Base-by-base conservation (phyloP, 2,329 filamentous ascomycete genomes). In the Pseudocercospora musae region DNA sequence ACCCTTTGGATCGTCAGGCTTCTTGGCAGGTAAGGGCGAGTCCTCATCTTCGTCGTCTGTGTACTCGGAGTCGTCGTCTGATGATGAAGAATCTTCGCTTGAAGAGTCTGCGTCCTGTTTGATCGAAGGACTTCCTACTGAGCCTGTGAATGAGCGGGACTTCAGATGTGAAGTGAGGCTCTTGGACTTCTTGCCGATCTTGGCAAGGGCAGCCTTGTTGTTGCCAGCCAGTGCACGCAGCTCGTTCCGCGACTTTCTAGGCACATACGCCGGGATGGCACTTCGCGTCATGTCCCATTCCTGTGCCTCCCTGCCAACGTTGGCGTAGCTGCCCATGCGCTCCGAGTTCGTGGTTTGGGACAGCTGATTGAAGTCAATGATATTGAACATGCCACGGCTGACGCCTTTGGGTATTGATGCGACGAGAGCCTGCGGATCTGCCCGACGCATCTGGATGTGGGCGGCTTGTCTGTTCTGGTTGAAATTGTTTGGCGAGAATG, bases 21-120 rank as follows among this genome's bases (percentile, higher is more conserved):
- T 79, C 60, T 76, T 75, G 20, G 77, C 68, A 10, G 85, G 82
- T 7, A 87, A 73, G 21, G 86, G 86, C 15, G 83, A 84, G 15
- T 78, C 75, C 33, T 81, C 78, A 13, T 82, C 79, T 20, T 78
- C 77, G 58, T 85, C 84, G 58, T 82, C 78, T 1, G 82, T 82
- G 65, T 84, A 80, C 67, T 75, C 80, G 67, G 75, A 84, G 53
- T 82, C 81, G 62, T 84, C 72, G 37, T 75, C 73, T n/a, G 77
- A 76, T 15, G 76, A 79, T 3, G 82, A 82, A 18, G 80, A 78
- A 3, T 78, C 77, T 23, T 80, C 78, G 55, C 74, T 78, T 10
- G 80, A 81, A 23, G 78, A 78, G 46, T 79, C 77, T 18, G 77
- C 74, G 21, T 72, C 71, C 56, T 70, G 67, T 52, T 72, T 72